Evolutionary conservation across 2,329 filamentous ascomycete species (phyloP), one percentile per base, ranked within the genome.

Genomic region (Amauroascus niger): DNA sequence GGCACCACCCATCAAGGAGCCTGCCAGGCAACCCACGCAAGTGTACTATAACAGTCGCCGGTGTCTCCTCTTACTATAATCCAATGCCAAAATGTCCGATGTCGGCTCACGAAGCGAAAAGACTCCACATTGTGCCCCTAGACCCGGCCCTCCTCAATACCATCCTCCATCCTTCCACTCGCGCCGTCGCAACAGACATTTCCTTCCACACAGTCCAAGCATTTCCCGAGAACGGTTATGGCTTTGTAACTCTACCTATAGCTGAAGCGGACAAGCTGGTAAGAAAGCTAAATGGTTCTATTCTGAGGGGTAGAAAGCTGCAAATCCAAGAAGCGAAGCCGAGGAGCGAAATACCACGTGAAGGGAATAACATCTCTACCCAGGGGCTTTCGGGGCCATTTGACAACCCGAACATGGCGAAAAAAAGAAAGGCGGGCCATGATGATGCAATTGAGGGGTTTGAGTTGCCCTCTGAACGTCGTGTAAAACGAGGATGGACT

Each of bases 401-500:
- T 46, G 2, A 13, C 40, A 58, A 73, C 74, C 60, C 69, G 66
- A 67, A 72, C 63, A 61, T 59, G 55, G 69, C 65, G 2, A 76
- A 74, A 61, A 83, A 62, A 69, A 81, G 64, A 68, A 76, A 76
- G 65, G 81, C 62, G 63, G 71, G 74, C 47, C n/a, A n/a, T n/a
- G 72, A 77, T 20, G 74, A 75, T 33, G 72, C 83, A 1, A 56
- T 84, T n/a, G 71, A 76, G 22, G 93, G 89, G 3, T 76, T 88
- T 46, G 81, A 86, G 63, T 73, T 98, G 37, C 79, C 83, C 5
- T 76, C 81, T 16, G 84, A 81, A 45, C 81, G 90, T 61, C 87
- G 87, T 64, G 83, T 96, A 57, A 94, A 93, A 75, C 79, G 90
- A 57, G 90, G 89, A 4, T 95, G 90, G 90, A 91, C 87, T 0